Percentiles rank a stretch among this genome's conserved stretches.
Evolutionary conservation across 768 basidiomycete species (phyloP).

Genomic region (Neoboletus subvelutipes): DNA sequence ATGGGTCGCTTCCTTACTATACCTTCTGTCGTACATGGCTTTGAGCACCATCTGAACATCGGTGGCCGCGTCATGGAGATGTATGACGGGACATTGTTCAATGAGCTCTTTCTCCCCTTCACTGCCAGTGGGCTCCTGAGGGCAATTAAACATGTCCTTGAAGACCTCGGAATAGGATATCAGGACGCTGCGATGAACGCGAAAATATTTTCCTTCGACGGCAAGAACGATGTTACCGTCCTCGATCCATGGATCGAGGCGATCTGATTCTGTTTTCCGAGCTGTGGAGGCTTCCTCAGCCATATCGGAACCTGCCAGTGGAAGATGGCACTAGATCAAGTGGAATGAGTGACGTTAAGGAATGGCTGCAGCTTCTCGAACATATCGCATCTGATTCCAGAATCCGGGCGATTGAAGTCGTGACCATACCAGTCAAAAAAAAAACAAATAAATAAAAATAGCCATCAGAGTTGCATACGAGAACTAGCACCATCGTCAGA

Average conservation of each 20-base stretch:
- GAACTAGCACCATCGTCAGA: not conserved
- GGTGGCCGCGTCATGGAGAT: conserved; percentile 13
- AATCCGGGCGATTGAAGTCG: not conserved
- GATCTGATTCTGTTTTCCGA: conserved; percentile 2
- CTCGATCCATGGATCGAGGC: conserved; percentile 4
- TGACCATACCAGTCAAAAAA: too few relatives aligned
- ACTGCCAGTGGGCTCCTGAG: not conserved
- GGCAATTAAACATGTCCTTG: too few relatives aligned
- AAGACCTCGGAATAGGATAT: conserved; percentile 4
- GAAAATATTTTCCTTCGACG: conserved; percentile 1
- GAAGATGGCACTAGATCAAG: not conserved
- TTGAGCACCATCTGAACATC: conserved; percentile 18
- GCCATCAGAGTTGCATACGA: too few relatives aligned
- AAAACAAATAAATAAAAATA: too few relatives aligned
- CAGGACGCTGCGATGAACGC: too few relatives aligned
- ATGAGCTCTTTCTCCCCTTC: not conserved
- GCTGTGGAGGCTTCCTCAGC: not conserved
- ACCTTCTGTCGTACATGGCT: conserved; percentile 21
- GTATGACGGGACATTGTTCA: conserved; percentile 20
- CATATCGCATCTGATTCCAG: not conserved
- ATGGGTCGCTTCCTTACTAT: too few relatives aligned
- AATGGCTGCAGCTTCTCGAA: not conserved
- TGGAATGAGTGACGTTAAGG: not conserved
- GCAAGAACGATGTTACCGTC: conserved; percentile 9
- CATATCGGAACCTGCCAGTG: not conserved